Evolutionary conservation across 73 alveolate species (phyloP), one percentile per base, ranked within the genome.

Genomic region (Strombidium stylifer): DNA sequence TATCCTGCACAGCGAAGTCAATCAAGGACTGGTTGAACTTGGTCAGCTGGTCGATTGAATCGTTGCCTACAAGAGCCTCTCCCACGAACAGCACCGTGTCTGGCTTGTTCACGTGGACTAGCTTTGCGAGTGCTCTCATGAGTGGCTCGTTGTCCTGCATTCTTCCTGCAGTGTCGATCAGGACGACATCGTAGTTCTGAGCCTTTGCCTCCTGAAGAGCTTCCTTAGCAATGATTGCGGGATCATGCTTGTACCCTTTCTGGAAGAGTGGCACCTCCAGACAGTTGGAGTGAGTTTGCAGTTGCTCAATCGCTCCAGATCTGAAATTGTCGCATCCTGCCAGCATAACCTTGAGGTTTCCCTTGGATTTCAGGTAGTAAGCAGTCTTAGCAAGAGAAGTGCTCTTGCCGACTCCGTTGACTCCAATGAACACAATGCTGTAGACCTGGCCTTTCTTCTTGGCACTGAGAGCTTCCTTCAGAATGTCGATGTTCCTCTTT

Each of bases 251-350:
- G 72, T 97, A 97, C 21, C 99, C 99, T 81, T 95, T 94, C 85
- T 97, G 99, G 87, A 86, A 96, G 50, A 97, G 84, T 16, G 98
- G 97, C 47, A 94, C 94, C 34, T 85, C 97, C 28, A 97, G 77
- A 59, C 98, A 92, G 69, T 82, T 77, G 34, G 97, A 81, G 77
- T 97, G 99, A 15, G 97, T 92, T 69, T 93, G 93, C 39, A 97
- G 89, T 81, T 96, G 98, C 52, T 94, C 99, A 41, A 97, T 93
- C n/a, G 99, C 99, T 0, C 99, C 99, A 41, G 99, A 96, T 51
- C 99, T 94, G 80, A 97, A 97, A 69, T 98, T 97, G 89, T 97
- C 99, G 57, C 99, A 97, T 10, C 99, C 99, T 32, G 99, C 98
- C 12, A 97, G 82, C 89, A 94, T 69, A 14, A 96, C 85, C 84